A percentile compares a stretch with the other conserved stretches of the same genome.
phyloP scores from a whole-genome alignment of 2,329 filamentous ascomycete genomes.

The Pyricularia sp. region DNA sequence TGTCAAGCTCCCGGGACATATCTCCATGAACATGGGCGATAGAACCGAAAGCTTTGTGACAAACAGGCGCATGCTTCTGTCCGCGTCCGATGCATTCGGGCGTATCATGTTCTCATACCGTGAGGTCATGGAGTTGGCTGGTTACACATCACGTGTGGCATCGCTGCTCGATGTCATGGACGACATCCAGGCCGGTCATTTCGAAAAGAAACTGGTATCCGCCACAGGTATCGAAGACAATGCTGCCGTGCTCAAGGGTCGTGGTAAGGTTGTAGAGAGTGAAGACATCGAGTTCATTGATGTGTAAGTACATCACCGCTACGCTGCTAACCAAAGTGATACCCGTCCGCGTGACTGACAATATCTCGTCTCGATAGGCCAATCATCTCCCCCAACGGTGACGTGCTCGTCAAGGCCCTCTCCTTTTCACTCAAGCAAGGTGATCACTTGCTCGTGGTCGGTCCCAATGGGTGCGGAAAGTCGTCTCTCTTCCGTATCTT shows the following conservation, averaged over 20 bases:
- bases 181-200: slow-evolving; percentile 80
- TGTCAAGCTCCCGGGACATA: slow-evolving; percentile 74
- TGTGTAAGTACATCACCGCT: slow-evolving; percentile 44
- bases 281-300: slow-evolving; percentile 75
- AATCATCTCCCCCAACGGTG: slow-evolving; percentile 94
- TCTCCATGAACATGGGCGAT: slow-evolving; percentile 58
- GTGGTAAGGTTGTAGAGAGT: slow-evolving; percentile 76
- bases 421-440: slow-evolving; percentile 81
- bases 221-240: slow-evolving; percentile 77
- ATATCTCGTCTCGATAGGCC: slow-evolving; percentile 38
- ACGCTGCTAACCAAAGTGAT: background rate
- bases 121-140: slow-evolving; percentile 90
- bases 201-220: slow-evolving; percentile 93
- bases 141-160: slow-evolving; percentile 88
- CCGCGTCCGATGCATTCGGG: slow-evolving; percentile 90
- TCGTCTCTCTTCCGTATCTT: slow-evolving; percentile 93
- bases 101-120: slow-evolving; percentile 97
- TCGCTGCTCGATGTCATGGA: slow-evolving; percentile 89
- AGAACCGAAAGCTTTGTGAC: slow-evolving; percentile 77
- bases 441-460: slow-evolving; percentile 88
- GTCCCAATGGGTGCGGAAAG: slow-evolving; percentile 95
- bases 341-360: slow-evolving; percentile 11
- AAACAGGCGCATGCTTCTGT: slow-evolving; percentile 83
- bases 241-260: slow-evolving; percentile 69
- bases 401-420: slow-evolving; percentile 76